A percentile compares a stretch with the other conserved stretches of the same genome.
Conservation (phyloP, 2,329 filamentous ascomycete species). For the Clarireedia homoeocarpa region DNA sequence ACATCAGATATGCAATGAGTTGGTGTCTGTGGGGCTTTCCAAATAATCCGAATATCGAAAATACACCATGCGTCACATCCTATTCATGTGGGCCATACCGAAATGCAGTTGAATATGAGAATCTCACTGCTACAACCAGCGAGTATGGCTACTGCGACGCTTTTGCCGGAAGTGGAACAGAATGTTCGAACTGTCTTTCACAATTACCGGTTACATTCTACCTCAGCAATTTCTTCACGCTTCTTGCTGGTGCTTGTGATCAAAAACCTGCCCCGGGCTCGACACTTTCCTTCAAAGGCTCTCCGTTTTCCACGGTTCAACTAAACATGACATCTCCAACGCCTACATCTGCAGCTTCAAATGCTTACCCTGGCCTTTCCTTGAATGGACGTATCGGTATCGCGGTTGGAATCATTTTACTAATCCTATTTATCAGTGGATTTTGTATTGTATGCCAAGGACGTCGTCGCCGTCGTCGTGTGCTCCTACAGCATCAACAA, state of each 20-base stretch:
- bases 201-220: constrained; percentile 32
- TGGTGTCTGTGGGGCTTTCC: constrained; percentile 48
- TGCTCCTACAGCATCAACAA: constrained; percentile 35
- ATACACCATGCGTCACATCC: constrained; percentile 43
- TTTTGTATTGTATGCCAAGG: constrained; percentile 49
- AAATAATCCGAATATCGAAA: constrained; percentile 33
- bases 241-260: constrained; percentile 41
- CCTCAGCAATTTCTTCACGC: constrained; percentile 45
- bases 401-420: constrained; percentile 41
- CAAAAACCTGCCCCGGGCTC: constrained; percentile 41
- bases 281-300: constrained; percentile 43
- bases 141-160: constrained; percentile 45
- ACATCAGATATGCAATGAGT: constrained; percentile 47
- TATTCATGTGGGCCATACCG: constrained; percentile 45
- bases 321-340: constrained; percentile 45
- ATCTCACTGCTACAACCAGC: constrained; percentile 37
- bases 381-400: constrained; percentile 52
- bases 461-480: constrained; percentile 45
- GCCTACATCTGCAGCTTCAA: constrained; percentile 27
- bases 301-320: constrained; percentile 40
- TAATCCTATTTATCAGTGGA: constrained; percentile 41
- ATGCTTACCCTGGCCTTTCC: constrained; percentile 32
- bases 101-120: constrained; percentile 40
- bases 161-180: constrained; percentile 24
- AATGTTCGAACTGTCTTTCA: constrained; percentile 43